Conservation (phyloP, 1,284 basidiomycete species). For the Pseudozyma tsukubaensis region DNA sequence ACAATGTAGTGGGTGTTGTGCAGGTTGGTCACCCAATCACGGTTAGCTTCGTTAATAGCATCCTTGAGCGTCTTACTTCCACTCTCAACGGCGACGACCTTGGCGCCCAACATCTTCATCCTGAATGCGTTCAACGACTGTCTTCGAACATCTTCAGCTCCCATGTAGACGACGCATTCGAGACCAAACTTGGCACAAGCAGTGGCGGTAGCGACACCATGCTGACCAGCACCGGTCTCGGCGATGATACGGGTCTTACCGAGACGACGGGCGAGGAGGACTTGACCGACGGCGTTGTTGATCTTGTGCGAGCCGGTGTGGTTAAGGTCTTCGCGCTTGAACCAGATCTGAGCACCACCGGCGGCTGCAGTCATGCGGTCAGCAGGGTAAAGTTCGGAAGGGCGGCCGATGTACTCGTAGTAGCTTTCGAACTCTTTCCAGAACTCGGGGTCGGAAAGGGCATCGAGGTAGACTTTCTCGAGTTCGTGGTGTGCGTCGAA, state of each 20-base stretch:
- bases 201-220: slow-evolving; percentile 98
- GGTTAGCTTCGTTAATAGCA: slow-evolving; percentile 71
- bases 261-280: slow-evolving; percentile 88
- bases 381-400: slow-evolving; percentile 79
- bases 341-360: slow-evolving; percentile 93
- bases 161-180: slow-evolving; percentile 98
- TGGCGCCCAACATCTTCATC: slow-evolving; percentile 95
- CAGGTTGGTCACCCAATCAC: slow-evolving; percentile 98
- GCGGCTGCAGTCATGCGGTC: slow-evolving; percentile 80
- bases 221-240: slow-evolving; percentile 98
- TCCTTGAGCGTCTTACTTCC: slow-evolving; percentile 97
- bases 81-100: slow-evolving; percentile 85
- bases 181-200: slow-evolving; percentile 96
- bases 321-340: slow-evolving; percentile 92
- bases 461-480: slow-evolving; percentile 87
- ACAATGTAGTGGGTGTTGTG: slow-evolving; percentile 89
- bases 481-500: slow-evolving; percentile 91
- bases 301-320: slow-evolving; percentile 69
- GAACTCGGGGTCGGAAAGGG: slow-evolving; percentile 88
- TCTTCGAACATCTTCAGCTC: slow-evolving; percentile 94
- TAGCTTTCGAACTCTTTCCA: slow-evolving; percentile 90
- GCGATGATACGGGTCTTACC: slow-evolving; percentile 98
- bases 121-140: slow-evolving; percentile 98
- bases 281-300: slow-evolving; percentile 71
- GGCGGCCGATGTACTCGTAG: slow-evolving; percentile 89